Base-by-base conservation (phyloP, 345 rosid genomes). In the Moricandia moricandioides region DNA sequence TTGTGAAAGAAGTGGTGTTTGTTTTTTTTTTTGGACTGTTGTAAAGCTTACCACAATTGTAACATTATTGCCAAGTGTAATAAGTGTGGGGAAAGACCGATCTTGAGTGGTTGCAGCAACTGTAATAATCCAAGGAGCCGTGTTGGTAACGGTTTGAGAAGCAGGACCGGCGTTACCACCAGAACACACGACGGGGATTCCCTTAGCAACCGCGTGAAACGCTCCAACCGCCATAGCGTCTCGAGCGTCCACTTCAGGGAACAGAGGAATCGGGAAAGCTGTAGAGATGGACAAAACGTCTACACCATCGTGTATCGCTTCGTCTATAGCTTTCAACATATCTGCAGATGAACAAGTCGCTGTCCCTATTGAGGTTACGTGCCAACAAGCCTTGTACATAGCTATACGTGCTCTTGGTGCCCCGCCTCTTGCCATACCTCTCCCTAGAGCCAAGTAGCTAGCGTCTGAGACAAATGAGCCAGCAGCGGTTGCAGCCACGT, bases 61-160 rank as follows among this genome's bases (percentile, higher is more conserved):
- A 34, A 70, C 40, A 10, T 82, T 79, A 68, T 78, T 81, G 35
- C 87, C 90, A 8, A 88, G 86, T 14, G 72, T 72, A 21, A 84
- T 72, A 34, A 68, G 37, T 8, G 89, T 72, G 0, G 80, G 84
- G 57, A 88, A 88, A 30, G 80, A 62, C 29, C 93, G 77, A 49
- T 88, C 93, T 9, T 84, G 81, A 26, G 90, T 78, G 63, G 79
- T 78, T 2, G 93, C 88, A 3, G 87, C 92, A 2, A 87, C 91
- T 5, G 86, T 84, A 54, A 86, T 60, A 29, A 86, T 61, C 92
- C 88, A 85, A 7, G 89, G 89, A 13, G 89, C 85, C 0, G 83
- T 78, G 49, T 84, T 83, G 4, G 67, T 67, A 5, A 85, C 78
- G 1, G 88, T 81, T 13, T 82, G 82, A 47, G 81, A 54, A 0